Conservation (phyloP, 306 rosid species). For the Cucurbita argyrosperma region DNA sequence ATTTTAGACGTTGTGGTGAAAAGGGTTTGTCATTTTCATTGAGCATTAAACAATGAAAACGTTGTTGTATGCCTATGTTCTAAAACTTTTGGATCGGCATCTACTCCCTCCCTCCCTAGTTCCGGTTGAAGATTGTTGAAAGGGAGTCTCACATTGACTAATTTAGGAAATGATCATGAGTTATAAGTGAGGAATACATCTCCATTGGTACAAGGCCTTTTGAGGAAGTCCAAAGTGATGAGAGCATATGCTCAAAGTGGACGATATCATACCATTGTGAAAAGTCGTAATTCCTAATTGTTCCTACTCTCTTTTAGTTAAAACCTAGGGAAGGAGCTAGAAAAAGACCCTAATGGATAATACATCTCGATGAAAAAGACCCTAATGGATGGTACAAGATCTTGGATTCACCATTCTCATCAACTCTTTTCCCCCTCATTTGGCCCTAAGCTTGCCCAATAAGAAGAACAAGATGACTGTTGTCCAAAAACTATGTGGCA, state of each 20-base stretch:
- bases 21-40: slow-evolving; percentile 1
- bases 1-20: neutral
- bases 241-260: too few relatives aligned
- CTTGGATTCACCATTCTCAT: neutral
- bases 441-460: too few relatives aligned
- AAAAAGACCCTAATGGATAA: neutral
- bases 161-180: too few relatives aligned
- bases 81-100: neutral
- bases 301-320: neutral
- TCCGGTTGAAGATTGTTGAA: too few relatives aligned
- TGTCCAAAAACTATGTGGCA: neutral
- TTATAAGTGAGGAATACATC: too few relatives aligned
- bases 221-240: too few relatives aligned
- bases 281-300: neutral
- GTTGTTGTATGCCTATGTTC: neutral
- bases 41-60: too few relatives aligned
- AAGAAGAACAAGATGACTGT: too few relatives aligned
- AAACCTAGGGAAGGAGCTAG: neutral
- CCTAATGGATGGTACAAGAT: neutral
- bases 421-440: too few relatives aligned
- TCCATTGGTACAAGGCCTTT: too few relatives aligned
- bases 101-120: neutral
- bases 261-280: too few relatives aligned
- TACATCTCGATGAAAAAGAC: neutral
- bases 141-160: too few relatives aligned